phyloP scores from a whole-genome alignment of 495 filamentous ascomycete species.

The Tuber brumale region DNA sequence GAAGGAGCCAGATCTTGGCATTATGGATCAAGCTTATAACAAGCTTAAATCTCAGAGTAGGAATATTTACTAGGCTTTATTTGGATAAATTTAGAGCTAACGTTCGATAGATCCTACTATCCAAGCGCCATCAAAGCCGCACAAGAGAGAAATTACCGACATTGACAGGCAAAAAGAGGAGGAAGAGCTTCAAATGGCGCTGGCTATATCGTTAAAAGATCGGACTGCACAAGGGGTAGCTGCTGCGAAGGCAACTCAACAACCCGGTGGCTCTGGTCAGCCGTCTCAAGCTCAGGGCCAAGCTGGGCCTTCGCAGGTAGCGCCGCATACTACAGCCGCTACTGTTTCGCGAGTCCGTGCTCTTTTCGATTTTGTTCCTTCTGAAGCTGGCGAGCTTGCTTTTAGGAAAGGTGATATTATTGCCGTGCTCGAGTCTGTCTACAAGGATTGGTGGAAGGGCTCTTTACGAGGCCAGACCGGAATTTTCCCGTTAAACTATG shows the following conservation, averaged over 20 bases:
- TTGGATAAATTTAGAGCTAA: not conserved
- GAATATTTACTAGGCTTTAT: slow-evolving; percentile 27
- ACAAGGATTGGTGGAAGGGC: slow-evolving; percentile 99
- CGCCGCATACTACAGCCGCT: slow-evolving; percentile 76
- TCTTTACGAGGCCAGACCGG: slow-evolving; percentile 88
- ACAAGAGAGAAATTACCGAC: slow-evolving; percentile 83
- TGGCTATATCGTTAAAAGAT: slow-evolving; percentile 86
- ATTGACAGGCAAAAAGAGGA: slow-evolving; percentile 91
- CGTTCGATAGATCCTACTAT: slow-evolving; percentile 70
- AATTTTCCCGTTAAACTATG: slow-evolving; percentile 97
- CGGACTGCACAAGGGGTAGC: slow-evolving; percentile 48
- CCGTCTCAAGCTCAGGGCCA: slow-evolving; percentile 19
- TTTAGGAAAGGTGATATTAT: slow-evolving; percentile 97
- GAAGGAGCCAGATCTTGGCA: slow-evolving; percentile 82
- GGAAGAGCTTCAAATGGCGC: slow-evolving; percentile 92
- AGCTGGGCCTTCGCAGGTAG: slow-evolving; percentile 37
- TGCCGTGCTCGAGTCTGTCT: slow-evolving; percentile 92
- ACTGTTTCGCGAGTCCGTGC: slow-evolving; percentile 92
- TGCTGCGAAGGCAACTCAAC: slow-evolving; percentile 41
- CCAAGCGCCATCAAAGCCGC: slow-evolving; percentile 84
- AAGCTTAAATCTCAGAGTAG: slow-evolving; percentile 72
- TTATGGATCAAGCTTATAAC: slow-evolving; percentile 94
- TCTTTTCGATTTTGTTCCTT: slow-evolving; percentile 88
- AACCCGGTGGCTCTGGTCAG: slow-evolving; percentile 25
- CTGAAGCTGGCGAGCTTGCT: slow-evolving; percentile 86